Evolutionary conservation across 495 filamentous ascomycete species (phyloP).

Genomic region (Aspergillus avenaceus): DNA sequence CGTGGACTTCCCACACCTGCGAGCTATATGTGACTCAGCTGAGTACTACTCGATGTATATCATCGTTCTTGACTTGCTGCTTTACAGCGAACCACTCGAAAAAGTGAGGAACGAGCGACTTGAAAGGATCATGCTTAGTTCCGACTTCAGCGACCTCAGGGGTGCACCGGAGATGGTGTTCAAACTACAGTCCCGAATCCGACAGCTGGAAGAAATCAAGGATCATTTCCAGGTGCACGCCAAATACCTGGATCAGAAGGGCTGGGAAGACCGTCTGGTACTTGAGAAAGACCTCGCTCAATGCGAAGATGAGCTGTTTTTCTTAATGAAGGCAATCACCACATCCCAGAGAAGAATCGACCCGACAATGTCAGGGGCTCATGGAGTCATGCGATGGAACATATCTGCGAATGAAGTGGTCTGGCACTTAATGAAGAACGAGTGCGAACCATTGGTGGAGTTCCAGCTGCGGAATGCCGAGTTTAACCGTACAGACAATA

Average conservation of each 20-base stretch:
- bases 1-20: slow-evolving; percentile 90
- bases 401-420: slow-evolving; percentile 89
- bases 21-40: slow-evolving; percentile 89
- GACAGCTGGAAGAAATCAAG: slow-evolving; percentile 96
- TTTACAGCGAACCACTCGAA: slow-evolving; percentile 93
- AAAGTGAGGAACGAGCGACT: slow-evolving; percentile 90
- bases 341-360: slow-evolving; percentile 86
- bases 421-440: slow-evolving; percentile 89
- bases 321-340: slow-evolving; percentile 99
- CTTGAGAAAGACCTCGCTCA: slow-evolving; percentile 83
- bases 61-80: slow-evolving; percentile 88
- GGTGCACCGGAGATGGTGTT: slow-evolving; percentile 93
- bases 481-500: slow-evolving; percentile 93
- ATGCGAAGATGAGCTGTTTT: slow-evolving; percentile 97
- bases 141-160: slow-evolving; percentile 95
- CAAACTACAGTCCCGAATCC: slow-evolving; percentile 83
- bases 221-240: slow-evolving; percentile 91
- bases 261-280: slow-evolving; percentile 82
- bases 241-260: slow-evolving; percentile 78
- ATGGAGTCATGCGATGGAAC: slow-evolving; percentile 80
- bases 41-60: slow-evolving; percentile 98
- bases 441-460: slow-evolving; percentile 84
- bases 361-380: slow-evolving; percentile 58
- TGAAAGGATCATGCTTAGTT: slow-evolving; percentile 99
- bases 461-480: slow-evolving; percentile 84